Base-by-base conservation (phyloP, 257 asterid species). In the Solanum chaucha region DNA sequence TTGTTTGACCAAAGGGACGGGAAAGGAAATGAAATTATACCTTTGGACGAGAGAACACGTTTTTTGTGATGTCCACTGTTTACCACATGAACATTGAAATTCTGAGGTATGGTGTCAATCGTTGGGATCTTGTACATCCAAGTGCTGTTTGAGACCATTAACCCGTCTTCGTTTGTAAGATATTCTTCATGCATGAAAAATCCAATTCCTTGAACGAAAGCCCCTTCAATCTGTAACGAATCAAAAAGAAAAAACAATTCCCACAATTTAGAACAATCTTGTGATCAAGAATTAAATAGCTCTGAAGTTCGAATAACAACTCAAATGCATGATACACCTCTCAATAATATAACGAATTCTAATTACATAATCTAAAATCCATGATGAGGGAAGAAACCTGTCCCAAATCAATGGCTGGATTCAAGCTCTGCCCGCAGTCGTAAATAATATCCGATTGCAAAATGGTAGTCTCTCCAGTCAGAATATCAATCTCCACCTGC, bases 141-240 rank as follows among this genome's bases (percentile, higher is more conserved):
- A 55, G 64, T 55, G 64, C n/a, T 55, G n/a, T 55, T 55, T 55
- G 64, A 55, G 64, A 55, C n/a, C 64, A 55, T 55, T 55, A 55
- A 70, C 88, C 98, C 99, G 46, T 96, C 92, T 14, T 86, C 40
- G 67, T 96, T 92, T 3, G 88, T 90, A 32, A 88, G 87, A 91
- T 92, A 94, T 86, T 96, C 99, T 94, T 96, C 98, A 22, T 86
- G 93, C 98, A 94, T 94, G 90, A 96, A 94, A 88, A 96, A 94
- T 58, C 98, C 98, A 6, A 96, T 84, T 38, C 99, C 99, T 92
- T 94, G 98, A 17, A 96, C 96, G 34, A 93, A 96, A 70, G 99
- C 96, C 41, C 98, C 98, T 91, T 96, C 98, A 87, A 94, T 94
- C 98, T 96, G 91, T 36, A 46, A 59, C 17, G 17, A 46, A 80